Conservation (phyloP, 768 basidiomycete genomes). For the Boletus sp. region DNA sequence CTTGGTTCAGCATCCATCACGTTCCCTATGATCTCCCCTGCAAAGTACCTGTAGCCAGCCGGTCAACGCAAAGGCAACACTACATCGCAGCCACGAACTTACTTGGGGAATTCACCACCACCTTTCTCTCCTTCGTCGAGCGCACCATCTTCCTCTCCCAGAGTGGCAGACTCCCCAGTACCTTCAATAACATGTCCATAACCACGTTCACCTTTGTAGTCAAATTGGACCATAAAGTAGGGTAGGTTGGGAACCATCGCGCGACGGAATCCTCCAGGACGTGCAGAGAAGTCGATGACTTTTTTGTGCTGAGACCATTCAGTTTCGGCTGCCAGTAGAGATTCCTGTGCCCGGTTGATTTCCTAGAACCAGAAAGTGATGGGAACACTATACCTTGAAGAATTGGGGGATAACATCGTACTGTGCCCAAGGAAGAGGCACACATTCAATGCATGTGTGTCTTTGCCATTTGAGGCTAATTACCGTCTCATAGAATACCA, state of each 20-base stretch:
- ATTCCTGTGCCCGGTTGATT: constrained; percentile 57
- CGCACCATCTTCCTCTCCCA: constrained; percentile 60
- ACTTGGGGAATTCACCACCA: constrained; percentile 89
- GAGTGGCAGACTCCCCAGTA: constrained; percentile 56
- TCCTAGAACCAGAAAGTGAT: background rate
- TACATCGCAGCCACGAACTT: constrained; percentile 19
- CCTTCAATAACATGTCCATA: constrained; percentile 99
- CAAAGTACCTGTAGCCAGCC: constrained; percentile 72
- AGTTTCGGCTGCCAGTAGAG: constrained; percentile 85
- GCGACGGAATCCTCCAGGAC: constrained; percentile 91
- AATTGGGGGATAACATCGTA: constrained; percentile 89
- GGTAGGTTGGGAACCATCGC: constrained; percentile 96
- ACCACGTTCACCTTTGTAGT: constrained; percentile 95
- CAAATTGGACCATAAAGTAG: constrained; percentile 99
- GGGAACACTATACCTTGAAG: constrained; percentile 61
- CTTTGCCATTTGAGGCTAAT: constrained; percentile 80
- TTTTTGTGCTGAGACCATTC: constrained; percentile 99
- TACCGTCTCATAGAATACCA: constrained; percentile 94
- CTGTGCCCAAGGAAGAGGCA: constrained; percentile 86
- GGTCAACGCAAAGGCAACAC: constrained; percentile 2
- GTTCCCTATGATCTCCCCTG: constrained; percentile 91
- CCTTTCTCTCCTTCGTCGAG: constrained; percentile 87
- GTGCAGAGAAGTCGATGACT: constrained; percentile 85
- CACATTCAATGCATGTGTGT: constrained; percentile 91
- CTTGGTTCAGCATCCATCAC: constrained; percentile 83